Percentiles rank a stretch among this genome's conserved stretches.
Conservation (phyloP, 2,329 filamentous ascomycete genomes). For the Chalaropsis ovoidea region DNA sequence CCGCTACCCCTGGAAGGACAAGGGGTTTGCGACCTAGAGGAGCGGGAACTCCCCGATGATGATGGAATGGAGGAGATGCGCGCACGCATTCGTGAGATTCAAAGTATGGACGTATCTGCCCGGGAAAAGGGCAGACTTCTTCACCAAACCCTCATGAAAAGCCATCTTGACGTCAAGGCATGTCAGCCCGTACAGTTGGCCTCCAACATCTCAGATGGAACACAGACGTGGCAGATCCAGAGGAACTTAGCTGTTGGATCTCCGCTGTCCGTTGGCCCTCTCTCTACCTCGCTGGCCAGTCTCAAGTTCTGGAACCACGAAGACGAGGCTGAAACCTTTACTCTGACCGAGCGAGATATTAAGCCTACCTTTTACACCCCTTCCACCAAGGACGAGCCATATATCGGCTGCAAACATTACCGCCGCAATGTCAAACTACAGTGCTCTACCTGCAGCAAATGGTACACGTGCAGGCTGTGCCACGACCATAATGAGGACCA, state of each 20-base stretch:
- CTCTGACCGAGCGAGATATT: conserved; percentile 51
- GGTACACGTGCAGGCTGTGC: conserved; percentile 93
- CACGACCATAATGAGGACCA: conserved; percentile 79
- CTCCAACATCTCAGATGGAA: background rate
- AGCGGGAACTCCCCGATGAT: conserved; percentile 49
- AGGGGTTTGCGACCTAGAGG: background rate
- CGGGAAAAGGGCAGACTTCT: conserved; percentile 61
- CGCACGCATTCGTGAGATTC: conserved; percentile 57
- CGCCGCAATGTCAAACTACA: conserved; percentile 92
- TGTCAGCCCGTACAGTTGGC: background rate
- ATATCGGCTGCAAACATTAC: conserved; percentile 81
- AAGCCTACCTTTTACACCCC: conserved; percentile 54
- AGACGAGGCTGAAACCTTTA: conserved; percentile 36
- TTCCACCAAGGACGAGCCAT: conserved; percentile 34
- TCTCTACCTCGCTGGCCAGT: conserved; percentile 38
- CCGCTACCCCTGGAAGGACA: background rate
- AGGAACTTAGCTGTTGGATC: conserved; percentile 26
- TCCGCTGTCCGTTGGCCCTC: conserved; percentile 25
- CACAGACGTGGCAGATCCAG: conserved; percentile 28
- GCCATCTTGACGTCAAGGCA: conserved; percentile 38
- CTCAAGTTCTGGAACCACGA: conserved; percentile 51
- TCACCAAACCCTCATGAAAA: conserved; percentile 60
- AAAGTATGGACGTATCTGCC: conserved; percentile 47
- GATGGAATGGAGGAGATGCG: conserved; percentile 65
- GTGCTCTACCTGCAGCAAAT: conserved; percentile 77